Evolutionary conservation across 805 yeast genomes (phyloP).

Genomic region (Wickerhamia fluorescens): DNA sequence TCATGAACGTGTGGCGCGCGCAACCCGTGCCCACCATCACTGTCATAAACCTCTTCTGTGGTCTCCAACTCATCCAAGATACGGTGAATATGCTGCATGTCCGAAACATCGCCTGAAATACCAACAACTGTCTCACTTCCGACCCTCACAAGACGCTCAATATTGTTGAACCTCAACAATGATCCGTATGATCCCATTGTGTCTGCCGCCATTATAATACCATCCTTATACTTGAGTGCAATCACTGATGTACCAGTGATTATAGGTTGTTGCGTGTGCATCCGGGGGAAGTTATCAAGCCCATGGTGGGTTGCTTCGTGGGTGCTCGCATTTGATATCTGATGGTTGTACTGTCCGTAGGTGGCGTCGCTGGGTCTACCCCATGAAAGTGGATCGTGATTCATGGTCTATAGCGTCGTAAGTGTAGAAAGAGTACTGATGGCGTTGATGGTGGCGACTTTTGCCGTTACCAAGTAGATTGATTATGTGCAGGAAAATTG

Average conservation of each 20-base stretch:
- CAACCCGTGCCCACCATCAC: slow-evolving; percentile 49
- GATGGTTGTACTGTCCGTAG: slow-evolving; percentile 74
- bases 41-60: slow-evolving; percentile 73
- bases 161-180: slow-evolving; percentile 73
- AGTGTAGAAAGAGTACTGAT: too few relatives aligned
- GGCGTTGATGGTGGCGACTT: slow-evolving; percentile 1
- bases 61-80: slow-evolving; percentile 68
- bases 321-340: slow-evolving; percentile 59
- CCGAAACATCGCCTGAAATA: slow-evolving; percentile 89
- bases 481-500: slow-evolving; percentile 1
- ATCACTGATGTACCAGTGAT: slow-evolving; percentile 96
- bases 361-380: slow-evolving; percentile 84
- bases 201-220: slow-evolving; percentile 93
- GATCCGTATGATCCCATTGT: slow-evolving; percentile 91
- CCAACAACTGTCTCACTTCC: slow-evolving; percentile 89
- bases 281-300: slow-evolving; percentile 47
- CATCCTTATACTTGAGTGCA: slow-evolving; percentile 83
- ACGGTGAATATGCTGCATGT: slow-evolving; percentile 76
- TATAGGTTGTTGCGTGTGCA: slow-evolving; percentile 89
- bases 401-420: slow-evolving; percentile 46
- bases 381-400: slow-evolving; percentile 93
- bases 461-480: not conserved
- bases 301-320: slow-evolving; percentile 8
- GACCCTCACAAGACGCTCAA: slow-evolving; percentile 78
- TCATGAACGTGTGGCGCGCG: slow-evolving; percentile 87